These are phyloP conservation scores for Pyrenopolyporus hunteri DNA, from an alignment of 495 filamentous ascomycete genomes.

Conservation along the genomic window DNA sequence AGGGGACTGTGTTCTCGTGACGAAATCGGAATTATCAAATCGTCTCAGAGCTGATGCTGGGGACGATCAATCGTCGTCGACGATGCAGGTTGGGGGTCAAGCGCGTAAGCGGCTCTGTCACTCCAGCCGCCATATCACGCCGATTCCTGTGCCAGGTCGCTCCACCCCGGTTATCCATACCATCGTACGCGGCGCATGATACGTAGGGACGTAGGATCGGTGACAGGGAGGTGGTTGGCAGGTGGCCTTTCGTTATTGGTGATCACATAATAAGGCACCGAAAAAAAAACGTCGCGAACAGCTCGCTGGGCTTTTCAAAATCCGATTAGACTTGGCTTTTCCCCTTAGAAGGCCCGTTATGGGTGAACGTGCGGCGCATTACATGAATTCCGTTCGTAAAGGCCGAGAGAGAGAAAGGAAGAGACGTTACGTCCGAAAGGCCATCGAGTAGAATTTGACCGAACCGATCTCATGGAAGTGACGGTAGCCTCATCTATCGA, in stretches of 20 bases:
- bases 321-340: too few relatives aligned
- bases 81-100: constrained; percentile 20
- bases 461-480: not conserved
- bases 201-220: too few relatives aligned
- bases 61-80: constrained; percentile 14
- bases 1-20: not conserved
- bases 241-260: too few relatives aligned
- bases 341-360: not conserved
- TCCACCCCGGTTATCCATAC: not conserved
- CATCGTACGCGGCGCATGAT: not conserved
- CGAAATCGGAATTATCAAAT: constrained; percentile 13
- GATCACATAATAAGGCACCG: too few relatives aligned
- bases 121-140: too few relatives aligned
- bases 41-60: not conserved
- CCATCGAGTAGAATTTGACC: constrained; percentile 20
- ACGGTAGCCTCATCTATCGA: constrained; percentile 19
- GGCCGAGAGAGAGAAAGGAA: not conserved
- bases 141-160: too few relatives aligned
- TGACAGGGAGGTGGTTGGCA: too few relatives aligned
- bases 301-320: too few relatives aligned
- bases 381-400: constrained; percentile 6
- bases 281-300: too few relatives aligned
- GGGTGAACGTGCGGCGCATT: constrained; percentile 16
- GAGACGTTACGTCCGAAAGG: constrained; percentile 24
- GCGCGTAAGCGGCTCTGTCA: not conserved